Evolutionary conservation across 2,329 filamentous ascomycete species (phyloP).

Genomic region (Colletotrichum sp.): DNA sequence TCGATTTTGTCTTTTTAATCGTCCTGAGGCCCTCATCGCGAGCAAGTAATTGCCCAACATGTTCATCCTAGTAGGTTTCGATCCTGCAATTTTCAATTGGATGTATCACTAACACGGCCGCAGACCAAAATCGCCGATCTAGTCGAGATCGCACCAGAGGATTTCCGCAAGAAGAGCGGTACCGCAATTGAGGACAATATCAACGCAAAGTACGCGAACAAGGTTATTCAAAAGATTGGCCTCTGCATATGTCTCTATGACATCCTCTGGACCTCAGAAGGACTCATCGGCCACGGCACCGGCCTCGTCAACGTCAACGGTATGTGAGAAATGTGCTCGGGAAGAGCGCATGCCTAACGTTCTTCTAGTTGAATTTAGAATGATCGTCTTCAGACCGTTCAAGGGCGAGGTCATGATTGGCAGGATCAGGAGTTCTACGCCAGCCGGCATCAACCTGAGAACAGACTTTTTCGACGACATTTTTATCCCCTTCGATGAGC

Average conservation of each 20-base stretch:
- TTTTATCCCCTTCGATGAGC: conserved; percentile 74
- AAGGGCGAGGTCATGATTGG: conserved; percentile 91
- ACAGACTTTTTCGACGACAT: conserved; percentile 97
- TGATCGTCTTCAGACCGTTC: conserved; percentile 94
- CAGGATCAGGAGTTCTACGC: conserved; percentile 76
- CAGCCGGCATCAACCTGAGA: conserved; percentile 76
- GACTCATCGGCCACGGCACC: conserved; percentile 89
- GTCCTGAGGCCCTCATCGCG: neutral
- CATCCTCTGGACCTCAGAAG: conserved; percentile 86
- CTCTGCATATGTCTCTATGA: conserved; percentile 95
- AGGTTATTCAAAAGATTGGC: conserved; percentile 91
- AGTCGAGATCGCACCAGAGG: conserved; percentile 87
- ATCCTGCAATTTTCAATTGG: neutral
- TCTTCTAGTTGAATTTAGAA: conserved; percentile 82
- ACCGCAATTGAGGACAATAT: conserved; percentile 95
- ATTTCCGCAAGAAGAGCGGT: conserved; percentile 83
- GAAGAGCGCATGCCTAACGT: conserved; percentile 15
- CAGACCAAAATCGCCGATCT: conserved; percentile 94
- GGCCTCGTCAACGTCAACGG: conserved; percentile 95
- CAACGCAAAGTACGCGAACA: conserved; percentile 96
- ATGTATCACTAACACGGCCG: conserved; percentile 12
- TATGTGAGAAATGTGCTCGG: conserved; percentile 37
- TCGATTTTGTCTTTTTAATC: neutral
- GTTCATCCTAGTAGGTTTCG: conserved; percentile 55
- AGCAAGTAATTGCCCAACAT: conserved; percentile 32